Evolutionary conservation across 768 basidiomycete species (phyloP).

Genomic region (Lactarius psammicola): DNA sequence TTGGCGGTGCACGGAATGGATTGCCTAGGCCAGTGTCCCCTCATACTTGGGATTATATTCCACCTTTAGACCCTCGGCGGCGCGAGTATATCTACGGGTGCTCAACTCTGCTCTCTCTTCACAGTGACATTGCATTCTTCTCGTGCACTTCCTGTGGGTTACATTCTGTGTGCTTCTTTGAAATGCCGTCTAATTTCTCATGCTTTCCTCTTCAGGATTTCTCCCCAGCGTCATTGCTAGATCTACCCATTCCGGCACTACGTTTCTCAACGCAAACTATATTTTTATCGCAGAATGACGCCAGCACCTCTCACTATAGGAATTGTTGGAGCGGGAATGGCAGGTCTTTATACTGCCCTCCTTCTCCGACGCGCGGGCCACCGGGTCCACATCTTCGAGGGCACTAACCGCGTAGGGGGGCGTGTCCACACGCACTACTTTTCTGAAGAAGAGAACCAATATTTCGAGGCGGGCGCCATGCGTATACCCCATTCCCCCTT

Average conservation of each 20-base stretch:
- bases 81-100: conserved; percentile 5
- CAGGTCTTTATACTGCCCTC: conserved; percentile 27
- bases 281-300: background rate
- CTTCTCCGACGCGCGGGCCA: conserved; percentile 23
- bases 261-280: background rate
- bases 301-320: background rate
- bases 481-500: conserved; percentile 28
- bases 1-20: conserved; percentile 5
- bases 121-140: background rate
- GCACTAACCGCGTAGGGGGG: conserved; percentile 25
- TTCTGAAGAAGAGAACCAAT: conserved; percentile 26
- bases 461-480: conserved; percentile 30
- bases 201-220: background rate
- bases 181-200: background rate
- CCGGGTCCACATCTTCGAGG: conserved; percentile 26
- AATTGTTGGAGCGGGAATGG: conserved; percentile 27
- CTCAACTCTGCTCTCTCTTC: background rate
- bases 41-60: background rate
- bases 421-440: conserved; percentile 28
- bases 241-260: background rate
- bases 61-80: conserved; percentile 2
- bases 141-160: background rate
- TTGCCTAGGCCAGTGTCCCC: background rate
- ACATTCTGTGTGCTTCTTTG: background rate
- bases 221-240: background rate